phyloP scores from a whole-genome alignment of 139 green algal species.

The Eudorina sp. region DNA sequence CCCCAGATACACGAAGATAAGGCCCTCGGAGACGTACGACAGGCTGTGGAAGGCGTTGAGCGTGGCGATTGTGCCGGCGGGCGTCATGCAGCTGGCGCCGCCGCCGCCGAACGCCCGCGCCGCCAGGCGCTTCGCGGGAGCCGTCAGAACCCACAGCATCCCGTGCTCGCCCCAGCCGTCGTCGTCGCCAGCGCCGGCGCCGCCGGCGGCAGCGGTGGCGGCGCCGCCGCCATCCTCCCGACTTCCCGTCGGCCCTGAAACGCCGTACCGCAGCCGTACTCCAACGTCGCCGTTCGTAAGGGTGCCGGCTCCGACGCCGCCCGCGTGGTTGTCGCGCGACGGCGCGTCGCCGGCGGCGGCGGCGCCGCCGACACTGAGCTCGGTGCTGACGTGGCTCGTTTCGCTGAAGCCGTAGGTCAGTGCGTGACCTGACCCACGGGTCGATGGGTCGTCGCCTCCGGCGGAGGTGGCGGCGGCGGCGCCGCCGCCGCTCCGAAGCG shows the following conservation, averaged over 20 bases:
- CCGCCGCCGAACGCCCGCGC: slow-evolving; percentile 1
- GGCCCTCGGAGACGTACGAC: slow-evolving; percentile 79
- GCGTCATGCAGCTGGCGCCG: slow-evolving; percentile 42
- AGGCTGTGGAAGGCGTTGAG: slow-evolving; percentile 36
- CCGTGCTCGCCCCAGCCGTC: not conserved
- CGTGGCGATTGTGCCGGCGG: slow-evolving; percentile 19
- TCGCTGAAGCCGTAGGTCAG: too few relatives aligned
- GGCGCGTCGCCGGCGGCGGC: not conserved
- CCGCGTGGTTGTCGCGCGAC: too few relatives aligned
- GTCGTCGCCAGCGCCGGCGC: not conserved
- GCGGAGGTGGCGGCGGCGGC: too few relatives aligned
- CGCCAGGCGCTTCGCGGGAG: slow-evolving; percentile 12
- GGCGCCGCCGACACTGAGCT: not conserved
- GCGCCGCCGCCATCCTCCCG: too few relatives aligned
- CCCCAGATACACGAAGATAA: slow-evolving; percentile 90
- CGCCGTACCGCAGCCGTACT: not conserved
- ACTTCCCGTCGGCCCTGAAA: too few relatives aligned
- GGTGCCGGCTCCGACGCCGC: not conserved
- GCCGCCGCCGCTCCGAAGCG: slow-evolving; percentile 70
- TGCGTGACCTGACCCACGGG: too few relatives aligned
- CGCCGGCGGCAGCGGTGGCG: not conserved
- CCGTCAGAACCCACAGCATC: slow-evolving; percentile 12
- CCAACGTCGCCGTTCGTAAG: not conserved
- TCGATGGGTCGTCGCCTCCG: not conserved
- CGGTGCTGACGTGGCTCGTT: not conserved